A percentile compares a stretch with the other conserved stretches of the same genome.
Evolutionary conservation across 768 basidiomycete genomes (phyloP).

Genomic region (Sporobolomyces pararoseus): DNA sequence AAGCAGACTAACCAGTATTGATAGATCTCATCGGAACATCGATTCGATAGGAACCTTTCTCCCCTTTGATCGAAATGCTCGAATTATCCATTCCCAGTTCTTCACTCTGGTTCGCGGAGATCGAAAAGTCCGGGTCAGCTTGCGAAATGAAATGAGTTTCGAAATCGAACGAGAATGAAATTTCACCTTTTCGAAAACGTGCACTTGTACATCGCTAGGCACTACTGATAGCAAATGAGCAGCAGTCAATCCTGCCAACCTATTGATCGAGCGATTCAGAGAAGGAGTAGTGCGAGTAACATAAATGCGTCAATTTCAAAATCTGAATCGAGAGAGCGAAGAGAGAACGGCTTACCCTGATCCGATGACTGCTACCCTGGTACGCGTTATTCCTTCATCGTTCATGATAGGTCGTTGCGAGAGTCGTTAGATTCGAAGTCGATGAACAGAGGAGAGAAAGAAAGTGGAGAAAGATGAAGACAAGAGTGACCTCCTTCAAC

Average conservation of each 20-base stretch:
- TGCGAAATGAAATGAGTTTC: background rate
- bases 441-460: too few species aligned
- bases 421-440: too few species aligned
- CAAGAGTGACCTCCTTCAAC: background rate
- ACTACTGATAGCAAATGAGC: constrained; percentile 56
- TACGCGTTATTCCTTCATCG: constrained; percentile 19
- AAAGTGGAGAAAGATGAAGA: background rate
- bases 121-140: background rate
- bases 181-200: constrained; percentile 69
- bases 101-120: constrained; percentile 52
- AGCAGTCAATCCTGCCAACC: constrained; percentile 66
- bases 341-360: constrained; percentile 52
- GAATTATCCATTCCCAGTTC: constrained; percentile 67
- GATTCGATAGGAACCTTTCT: constrained; percentile 49
- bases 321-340: background rate
- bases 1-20: constrained; percentile 61
- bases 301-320: background rate
- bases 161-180: background rate
- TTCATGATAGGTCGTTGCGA: background rate
- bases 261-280: constrained; percentile 2
- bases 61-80: constrained; percentile 51
- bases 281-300: background rate
- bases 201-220: constrained; percentile 60
- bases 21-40: constrained; percentile 81
- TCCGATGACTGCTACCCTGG: constrained; percentile 68